These are phyloP conservation scores for Alternaria sp. DNA, from an alignment of 2,329 filamentous ascomycete genomes.

Conservation along the genomic window DNA sequence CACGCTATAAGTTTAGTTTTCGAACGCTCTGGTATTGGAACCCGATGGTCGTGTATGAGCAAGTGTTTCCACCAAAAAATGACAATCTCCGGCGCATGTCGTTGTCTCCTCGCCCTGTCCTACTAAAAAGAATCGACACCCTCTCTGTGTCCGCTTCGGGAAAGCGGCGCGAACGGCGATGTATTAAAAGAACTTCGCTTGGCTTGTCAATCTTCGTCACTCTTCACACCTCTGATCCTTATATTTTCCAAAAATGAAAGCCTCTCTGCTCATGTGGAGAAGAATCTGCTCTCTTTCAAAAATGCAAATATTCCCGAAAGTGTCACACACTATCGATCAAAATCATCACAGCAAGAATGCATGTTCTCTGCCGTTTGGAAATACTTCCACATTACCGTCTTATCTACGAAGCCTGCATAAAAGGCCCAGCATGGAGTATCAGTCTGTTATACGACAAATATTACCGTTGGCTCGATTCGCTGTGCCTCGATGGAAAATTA, in stretches of 20 bases:
- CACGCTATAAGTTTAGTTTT: rapidly evolving
- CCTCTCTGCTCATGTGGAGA: background rate
- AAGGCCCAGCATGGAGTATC: background rate
- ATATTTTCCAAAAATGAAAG: too few relatives aligned
- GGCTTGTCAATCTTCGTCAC: rapidly evolving
- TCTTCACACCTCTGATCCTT: background rate
- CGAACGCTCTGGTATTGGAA: too few relatives aligned
- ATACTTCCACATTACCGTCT: background rate
- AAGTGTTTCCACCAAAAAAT: background rate
- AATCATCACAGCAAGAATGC: too few relatives aligned
- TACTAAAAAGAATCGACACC: rapidly evolving
- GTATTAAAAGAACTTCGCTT: background rate
- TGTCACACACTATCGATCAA: too few relatives aligned
- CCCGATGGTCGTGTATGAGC: background rate
- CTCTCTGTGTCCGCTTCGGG: background rate
- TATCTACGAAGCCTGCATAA: background rate
- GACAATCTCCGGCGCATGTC: too few relatives aligned
- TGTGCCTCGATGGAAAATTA: background rate
- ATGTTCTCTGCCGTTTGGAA: background rate
- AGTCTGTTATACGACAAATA: background rate
- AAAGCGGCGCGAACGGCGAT: background rate
- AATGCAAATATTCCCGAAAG: background rate
- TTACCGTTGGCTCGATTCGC: background rate
- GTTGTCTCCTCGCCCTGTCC: background rate
- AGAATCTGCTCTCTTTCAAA: background rate